Evolutionary conservation across 345 rosid species (phyloP).

Genomic region (Rubroshorea leprosula): DNA sequence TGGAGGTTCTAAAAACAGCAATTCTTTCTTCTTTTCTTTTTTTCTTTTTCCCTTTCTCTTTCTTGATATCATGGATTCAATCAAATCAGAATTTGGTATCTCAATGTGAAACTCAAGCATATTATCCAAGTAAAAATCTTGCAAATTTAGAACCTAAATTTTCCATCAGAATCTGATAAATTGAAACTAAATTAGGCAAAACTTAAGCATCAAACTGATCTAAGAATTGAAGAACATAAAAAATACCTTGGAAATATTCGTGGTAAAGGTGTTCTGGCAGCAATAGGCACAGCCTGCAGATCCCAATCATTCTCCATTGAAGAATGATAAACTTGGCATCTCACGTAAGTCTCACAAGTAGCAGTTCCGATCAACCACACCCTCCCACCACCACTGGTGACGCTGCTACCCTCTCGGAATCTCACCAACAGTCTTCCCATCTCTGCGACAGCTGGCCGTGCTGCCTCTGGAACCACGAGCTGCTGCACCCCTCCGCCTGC

Average conservation of each 20-base stretch:
- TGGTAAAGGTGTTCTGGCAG: conserved; percentile 52
- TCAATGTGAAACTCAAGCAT: neutral
- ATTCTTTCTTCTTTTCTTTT: conserved; percentile 6
- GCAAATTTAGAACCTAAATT: neutral
- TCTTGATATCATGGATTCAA: conserved; percentile 1
- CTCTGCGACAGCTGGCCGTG: conserved; percentile 50
- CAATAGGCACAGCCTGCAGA: conserved; percentile 85
- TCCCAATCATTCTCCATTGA: conserved; percentile 93
- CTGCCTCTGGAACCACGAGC: conserved; percentile 35
- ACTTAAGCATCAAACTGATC: conserved; percentile 3
- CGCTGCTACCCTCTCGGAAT: conserved; percentile 29
- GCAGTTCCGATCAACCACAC: conserved; percentile 87
- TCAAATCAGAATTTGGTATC: neutral
- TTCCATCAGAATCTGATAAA: conserved; percentile 1
- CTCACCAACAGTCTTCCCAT: conserved; percentile 53
- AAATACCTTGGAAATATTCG: conserved; percentile 60
- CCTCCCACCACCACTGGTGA: conserved; percentile 27
- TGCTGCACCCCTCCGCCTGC: conserved; percentile 18
- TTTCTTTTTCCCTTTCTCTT: too few relatives aligned
- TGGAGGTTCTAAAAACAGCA: conserved; percentile 22
- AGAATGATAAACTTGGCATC: conserved; percentile 89
- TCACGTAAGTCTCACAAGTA: conserved; percentile 89
- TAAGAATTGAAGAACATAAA: conserved; percentile 3
- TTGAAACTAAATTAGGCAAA: neutral
- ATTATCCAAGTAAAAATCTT: conserved; percentile 5